phyloP scores from a whole-genome alignment of 2,329 filamentous ascomycete genomes.

The Tolypocladium pustulatum region DNA sequence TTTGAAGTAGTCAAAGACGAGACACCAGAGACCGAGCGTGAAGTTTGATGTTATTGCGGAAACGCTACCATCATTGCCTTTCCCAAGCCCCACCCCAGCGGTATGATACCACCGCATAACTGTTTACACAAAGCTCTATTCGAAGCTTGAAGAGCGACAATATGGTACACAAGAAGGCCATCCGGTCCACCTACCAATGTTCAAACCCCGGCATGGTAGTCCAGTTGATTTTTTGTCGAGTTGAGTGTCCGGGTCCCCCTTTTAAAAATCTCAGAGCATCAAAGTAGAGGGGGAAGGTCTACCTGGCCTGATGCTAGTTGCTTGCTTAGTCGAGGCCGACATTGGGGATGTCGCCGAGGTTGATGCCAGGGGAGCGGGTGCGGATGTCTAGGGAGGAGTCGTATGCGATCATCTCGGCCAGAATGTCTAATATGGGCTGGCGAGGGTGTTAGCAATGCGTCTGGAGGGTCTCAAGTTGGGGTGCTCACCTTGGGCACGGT shows the following conservation, averaged over 20 bases:
- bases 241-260: background rate
- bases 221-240: background rate
- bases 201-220: background rate
- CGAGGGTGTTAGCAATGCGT: background rate
- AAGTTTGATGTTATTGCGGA: slow-evolving; percentile 18
- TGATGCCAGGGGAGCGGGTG: slow-evolving; percentile 25
- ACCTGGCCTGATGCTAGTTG: background rate
- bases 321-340: slow-evolving; percentile 41
- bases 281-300: background rate
- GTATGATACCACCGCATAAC: slow-evolving; percentile 21
- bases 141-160: slow-evolving; percentile 23
- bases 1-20: background rate
- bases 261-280: background rate
- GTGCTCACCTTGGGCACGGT: slow-evolving; percentile 77
- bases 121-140: slow-evolving; percentile 33
- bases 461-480: background rate
- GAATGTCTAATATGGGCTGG: slow-evolving; percentile 83
- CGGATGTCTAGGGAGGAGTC: slow-evolving; percentile 63
- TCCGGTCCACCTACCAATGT: slow-evolving; percentile 12
- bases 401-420: slow-evolving; percentile 96
- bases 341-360: slow-evolving; percentile 37
- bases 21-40: background rate
- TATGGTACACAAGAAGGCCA: slow-evolving; percentile 26
- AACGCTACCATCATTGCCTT: slow-evolving; percentile 19
- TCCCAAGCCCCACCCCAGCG: slow-evolving; percentile 17